Evolutionary conservation across 73 alveolate species (phyloP), one percentile per base, ranked within the genome.

Genomic region (Paramecium pentaurelia): DNA sequence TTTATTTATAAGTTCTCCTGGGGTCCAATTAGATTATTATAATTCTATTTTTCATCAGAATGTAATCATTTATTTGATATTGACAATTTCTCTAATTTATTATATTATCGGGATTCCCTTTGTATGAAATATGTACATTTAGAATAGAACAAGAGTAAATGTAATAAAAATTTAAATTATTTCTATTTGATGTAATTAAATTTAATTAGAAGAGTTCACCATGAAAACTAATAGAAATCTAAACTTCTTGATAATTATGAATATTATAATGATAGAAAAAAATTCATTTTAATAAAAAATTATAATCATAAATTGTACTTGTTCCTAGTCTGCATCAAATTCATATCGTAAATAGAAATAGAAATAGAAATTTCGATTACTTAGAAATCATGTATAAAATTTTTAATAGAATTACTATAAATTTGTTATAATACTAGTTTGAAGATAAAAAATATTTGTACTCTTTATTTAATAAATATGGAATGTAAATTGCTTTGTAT

Each of bases 1-100:
- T 93, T 95, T n/a, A 97, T 97, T 9, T 96, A 96, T 70, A 97
- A 96, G 8, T 96, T 96, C 86, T 92, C 96, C 9, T 95, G 97
- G 97, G 28, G 83, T 27, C 92, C 95, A 37, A 95, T 83, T 59
- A 89, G 96, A 71, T 49, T 91, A 6, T 59, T 95, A 28, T 97
- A 97, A 58, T 96, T 95, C 37, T 38, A 91, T 37, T 92, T 95
- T 1, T 70, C 96, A 44, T 88, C 97, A 0, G 86, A 86, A n/a
- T 96, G 91, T 58, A 97, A 96, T 60, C 95, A 95, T 84, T 96
- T 95, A 96, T 86, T 85, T 95, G 38, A 34, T 30, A 97, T 97
- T 22, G 25, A 22, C 6, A 93, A 95, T 88, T 96, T 45, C 77
- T 84, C 96, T 11, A 86, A 93, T 5, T 92, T 94, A 71, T 95